These are phyloP conservation scores for Carallia brachiata DNA, from an alignment of 345 rosid species.

Conservation along the genomic window DNA sequence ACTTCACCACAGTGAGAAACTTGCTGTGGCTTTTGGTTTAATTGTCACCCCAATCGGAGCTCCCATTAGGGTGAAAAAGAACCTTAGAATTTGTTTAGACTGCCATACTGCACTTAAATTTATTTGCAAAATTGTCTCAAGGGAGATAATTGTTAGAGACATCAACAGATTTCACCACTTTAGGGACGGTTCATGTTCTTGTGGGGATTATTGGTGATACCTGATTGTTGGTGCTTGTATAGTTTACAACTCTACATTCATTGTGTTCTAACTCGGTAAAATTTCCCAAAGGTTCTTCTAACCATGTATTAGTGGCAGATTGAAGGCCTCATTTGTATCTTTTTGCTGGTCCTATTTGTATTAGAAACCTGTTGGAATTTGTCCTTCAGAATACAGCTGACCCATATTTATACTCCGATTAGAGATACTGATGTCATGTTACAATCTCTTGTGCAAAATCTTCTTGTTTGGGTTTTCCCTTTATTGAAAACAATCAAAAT, in stretches of 20 bases:
- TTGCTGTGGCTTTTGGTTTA: constrained; percentile 66
- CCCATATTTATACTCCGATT: no score
- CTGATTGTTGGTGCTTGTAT: no score
- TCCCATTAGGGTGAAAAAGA: constrained; percentile 64
- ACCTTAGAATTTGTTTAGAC: constrained; percentile 57
- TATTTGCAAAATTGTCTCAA: constrained; percentile 47
- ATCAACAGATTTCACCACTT: constrained; percentile 62
- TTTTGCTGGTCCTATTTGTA: background rate
- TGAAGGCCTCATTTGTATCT: background rate
- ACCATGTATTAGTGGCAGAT: background rate
- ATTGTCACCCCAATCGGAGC: constrained; percentile 54
- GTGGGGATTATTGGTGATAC: constrained; percentile 59
- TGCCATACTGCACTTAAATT: constrained; percentile 52
- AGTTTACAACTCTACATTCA: background rate
- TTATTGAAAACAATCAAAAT: no score
- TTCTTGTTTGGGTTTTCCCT: no score
- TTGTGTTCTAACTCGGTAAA: background rate
- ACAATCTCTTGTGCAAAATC: no score
- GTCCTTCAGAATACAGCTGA: no score
- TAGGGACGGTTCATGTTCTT: constrained; percentile 61
- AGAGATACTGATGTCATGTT: no score
- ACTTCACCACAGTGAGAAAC: constrained; percentile 58
- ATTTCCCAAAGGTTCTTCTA: background rate
- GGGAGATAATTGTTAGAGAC: constrained; percentile 64
- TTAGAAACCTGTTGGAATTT: background rate